Conservation (phyloP, 2,329 filamentous ascomycete species). For the Aureobasidium zeae region DNA sequence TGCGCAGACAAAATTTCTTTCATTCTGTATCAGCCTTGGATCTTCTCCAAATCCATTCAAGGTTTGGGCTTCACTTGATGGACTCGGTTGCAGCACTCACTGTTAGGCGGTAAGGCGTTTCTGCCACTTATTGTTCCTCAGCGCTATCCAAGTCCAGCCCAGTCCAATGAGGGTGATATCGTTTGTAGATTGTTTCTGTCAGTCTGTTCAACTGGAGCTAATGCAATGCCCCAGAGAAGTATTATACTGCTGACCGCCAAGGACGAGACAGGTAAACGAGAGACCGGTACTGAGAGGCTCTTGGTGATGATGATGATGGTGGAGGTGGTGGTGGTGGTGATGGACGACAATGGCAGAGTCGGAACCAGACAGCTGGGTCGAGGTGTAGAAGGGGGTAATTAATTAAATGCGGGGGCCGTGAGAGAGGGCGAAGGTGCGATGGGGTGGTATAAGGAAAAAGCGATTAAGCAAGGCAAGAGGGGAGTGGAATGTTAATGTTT, state of each 20-base stretch:
- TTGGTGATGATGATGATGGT: slow-evolving; percentile 5
- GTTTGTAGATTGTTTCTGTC: no score
- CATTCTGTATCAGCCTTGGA: no score
- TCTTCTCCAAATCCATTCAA: no score
- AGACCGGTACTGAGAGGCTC: not conserved
- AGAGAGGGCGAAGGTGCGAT: slow-evolving; percentile 6
- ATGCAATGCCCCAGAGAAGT: no score
- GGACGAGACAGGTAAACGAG: not conserved
- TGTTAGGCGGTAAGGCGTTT: slow-evolving; percentile 8
- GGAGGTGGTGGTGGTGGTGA: not conserved
- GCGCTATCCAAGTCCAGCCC: not conserved
- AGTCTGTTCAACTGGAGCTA: slow-evolving; percentile 3
- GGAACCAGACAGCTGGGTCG: slow-evolving; percentile 11
- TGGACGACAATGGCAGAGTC: slow-evolving; percentile 1
- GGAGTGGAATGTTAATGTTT: slow-evolving; percentile 15
- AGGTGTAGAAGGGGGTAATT: slow-evolving; percentile 4
- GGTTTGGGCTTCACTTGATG: no score
- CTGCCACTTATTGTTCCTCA: slow-evolving; percentile 5
- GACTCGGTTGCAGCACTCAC: slow-evolving; percentile 7
- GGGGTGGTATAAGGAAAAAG: slow-evolving; percentile 11
- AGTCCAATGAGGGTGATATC: no score
- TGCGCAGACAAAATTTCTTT: no score
- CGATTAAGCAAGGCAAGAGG: slow-evolving; percentile 13
- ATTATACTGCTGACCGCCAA: no score
- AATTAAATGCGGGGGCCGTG: not conserved